Base-by-base conservation (phyloP, 768 basidiomycete species). In the Thelephora ganbajun region DNA sequence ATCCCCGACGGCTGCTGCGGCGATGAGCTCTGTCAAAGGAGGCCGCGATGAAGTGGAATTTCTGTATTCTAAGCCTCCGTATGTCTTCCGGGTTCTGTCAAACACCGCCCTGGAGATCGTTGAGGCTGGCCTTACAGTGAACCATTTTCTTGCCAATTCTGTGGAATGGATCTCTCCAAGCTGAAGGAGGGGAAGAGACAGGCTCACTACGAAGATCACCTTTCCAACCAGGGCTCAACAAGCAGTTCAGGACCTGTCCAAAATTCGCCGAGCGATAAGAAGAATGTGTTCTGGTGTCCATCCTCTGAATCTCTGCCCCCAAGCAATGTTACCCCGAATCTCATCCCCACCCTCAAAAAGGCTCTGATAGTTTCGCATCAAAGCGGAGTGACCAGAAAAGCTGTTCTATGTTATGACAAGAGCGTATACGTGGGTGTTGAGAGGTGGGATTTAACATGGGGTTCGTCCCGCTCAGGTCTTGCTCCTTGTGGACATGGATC, bases 201-300 rank as follows among this genome's bases (percentile, higher is more conserved):
- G 46, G 54, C 58, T 11, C 85, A 88, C 54, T 83, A 79, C 54
- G 66, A 77, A 3, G 33, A 50, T 2, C 83, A 86, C 58, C 60
- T 69, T 22, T 49, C 57, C 3, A 56, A 56, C 23, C 35, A 56
- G 42, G 30, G 46, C 11, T 34, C 37, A 44, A 51, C 54, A 53
- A 41, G 20, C 43, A 33, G 26, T 26, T 13, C 43, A 30, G 19
- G 26, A 16, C 30, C 30, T 11, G 14, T 45, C 33, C 18, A 16
- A 46, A 16, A 48, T 9, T 39, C 51, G 4, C 22, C 36, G 16
- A 37, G 44, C 9, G 19, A 33, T 13, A 26, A 30, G 2, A 18
- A 41, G 36, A 82, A 84, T 51, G 48, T 63, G 2, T 88, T 87
- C 59, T 90, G 87, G 87, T 66, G 78, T 59, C 60, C 75, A 12